phyloP scores from a whole-genome alignment of 2,329 filamentous ascomycete genomes.

The Fusarium poae region DNA sequence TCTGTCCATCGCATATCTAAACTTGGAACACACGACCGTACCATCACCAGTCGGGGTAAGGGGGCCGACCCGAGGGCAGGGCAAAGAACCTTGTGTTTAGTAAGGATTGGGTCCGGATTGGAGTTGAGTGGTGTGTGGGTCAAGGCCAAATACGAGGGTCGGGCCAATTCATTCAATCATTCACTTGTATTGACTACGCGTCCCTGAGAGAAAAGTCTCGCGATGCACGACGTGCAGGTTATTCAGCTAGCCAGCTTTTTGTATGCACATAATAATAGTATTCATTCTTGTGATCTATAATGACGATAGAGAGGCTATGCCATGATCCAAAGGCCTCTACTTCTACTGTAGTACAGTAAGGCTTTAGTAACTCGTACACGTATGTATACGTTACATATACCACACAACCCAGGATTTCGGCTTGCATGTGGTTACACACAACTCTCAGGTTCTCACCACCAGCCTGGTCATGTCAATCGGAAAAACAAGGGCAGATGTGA shows the following conservation, averaged over 20 bases:
- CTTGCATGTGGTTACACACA: slow-evolving; percentile 16
- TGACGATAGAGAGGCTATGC: slow-evolving; percentile 18
- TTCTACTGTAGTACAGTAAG: not conserved
- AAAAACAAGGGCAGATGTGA: slow-evolving; percentile 14
- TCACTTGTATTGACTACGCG: slow-evolving; percentile 30
- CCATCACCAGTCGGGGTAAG: slow-evolving; percentile 43
- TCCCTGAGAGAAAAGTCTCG: slow-evolving; percentile 13
- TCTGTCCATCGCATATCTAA: slow-evolving; percentile 36
- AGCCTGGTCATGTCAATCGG: not conserved
- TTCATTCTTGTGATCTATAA: slow-evolving; percentile 9
- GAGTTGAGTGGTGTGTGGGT: slow-evolving; percentile 33
- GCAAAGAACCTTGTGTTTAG: slow-evolving; percentile 40
- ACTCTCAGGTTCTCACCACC: slow-evolving; percentile 1
- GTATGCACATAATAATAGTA: not conserved
- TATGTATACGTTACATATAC: slow-evolving; percentile 6
- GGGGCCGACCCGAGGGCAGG: slow-evolving; percentile 35
- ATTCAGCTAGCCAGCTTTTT: slow-evolving; percentile 4
- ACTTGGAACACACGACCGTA: slow-evolving; percentile 43
- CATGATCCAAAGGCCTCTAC: not conserved
- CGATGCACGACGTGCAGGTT: slow-evolving; percentile 18
- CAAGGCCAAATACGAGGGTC: slow-evolving; percentile 40
- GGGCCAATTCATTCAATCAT: slow-evolving; percentile 12
- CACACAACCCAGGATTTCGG: slow-evolving; percentile 21
- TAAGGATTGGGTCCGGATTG: slow-evolving; percentile 39
- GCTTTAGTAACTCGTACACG: not conserved